Conservation (phyloP, 345 rosid species). For the Sisymbrium irio region DNA sequence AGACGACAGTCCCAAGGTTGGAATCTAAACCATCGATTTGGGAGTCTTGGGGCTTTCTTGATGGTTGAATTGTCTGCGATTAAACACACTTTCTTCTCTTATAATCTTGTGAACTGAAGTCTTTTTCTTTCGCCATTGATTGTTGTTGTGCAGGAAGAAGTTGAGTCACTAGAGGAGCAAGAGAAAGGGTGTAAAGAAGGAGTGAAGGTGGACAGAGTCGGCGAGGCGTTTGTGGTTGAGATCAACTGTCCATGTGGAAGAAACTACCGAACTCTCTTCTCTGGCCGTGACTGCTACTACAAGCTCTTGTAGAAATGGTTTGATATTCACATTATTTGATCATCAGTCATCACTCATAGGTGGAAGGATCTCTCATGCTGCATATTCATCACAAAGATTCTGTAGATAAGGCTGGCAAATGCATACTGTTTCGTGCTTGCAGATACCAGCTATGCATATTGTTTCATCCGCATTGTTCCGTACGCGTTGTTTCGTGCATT, state of each 20-base stretch:
- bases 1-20: slow-evolving; percentile 26
- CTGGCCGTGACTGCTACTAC: slow-evolving; percentile 42
- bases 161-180: slow-evolving; percentile 21
- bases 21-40: background rate
- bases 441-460: too few relatives aligned
- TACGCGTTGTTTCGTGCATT: too few relatives aligned
- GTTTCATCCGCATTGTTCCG: too few relatives aligned
- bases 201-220: slow-evolving; percentile 35
- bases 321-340: background rate
- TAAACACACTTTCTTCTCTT: background rate
- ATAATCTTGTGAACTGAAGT: background rate
- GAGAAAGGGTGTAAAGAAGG: slow-evolving; percentile 32
- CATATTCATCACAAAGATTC: too few relatives aligned
- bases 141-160: slow-evolving; percentile 3
- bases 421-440: background rate
- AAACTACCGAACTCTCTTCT: slow-evolving; percentile 35
- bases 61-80: background rate
- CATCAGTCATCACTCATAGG: background rate
- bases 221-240: slow-evolving; percentile 39
- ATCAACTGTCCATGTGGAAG: slow-evolving; percentile 37
- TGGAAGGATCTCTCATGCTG: slow-evolving; percentile 7
- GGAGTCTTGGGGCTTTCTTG: background rate
- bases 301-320: slow-evolving; percentile 29
- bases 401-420: background rate
- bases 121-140: background rate